phyloP scores from a whole-genome alignment of 140 eudicot species.

The Ambrosia hybrid region DNA sequence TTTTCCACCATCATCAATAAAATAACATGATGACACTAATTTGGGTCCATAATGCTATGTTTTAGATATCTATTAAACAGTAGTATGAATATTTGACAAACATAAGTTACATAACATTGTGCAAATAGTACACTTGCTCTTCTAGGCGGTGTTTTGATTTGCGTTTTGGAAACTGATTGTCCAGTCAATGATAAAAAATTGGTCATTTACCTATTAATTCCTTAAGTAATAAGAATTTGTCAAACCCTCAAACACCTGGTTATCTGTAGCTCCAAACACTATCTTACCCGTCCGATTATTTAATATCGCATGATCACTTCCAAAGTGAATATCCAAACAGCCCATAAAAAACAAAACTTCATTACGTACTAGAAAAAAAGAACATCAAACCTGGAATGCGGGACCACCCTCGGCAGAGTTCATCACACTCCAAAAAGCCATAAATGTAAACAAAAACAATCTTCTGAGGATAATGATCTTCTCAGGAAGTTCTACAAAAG shows the following conservation, averaged over 20 bases:
- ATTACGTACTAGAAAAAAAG: neutral
- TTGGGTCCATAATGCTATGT: neutral
- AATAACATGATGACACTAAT: neutral
- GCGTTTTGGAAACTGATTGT: neutral
- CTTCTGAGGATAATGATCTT: slow-evolving; percentile 77
- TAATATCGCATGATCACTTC: neutral
- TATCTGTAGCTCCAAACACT: neutral
- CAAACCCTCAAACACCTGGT: neutral
- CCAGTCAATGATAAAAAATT: too few relatives aligned
- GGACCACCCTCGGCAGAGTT: slow-evolving; percentile 95
- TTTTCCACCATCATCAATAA: slow-evolving; percentile 11
- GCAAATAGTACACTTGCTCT: neutral
- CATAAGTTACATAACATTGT: neutral
- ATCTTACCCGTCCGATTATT: neutral
- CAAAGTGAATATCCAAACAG: neutral
- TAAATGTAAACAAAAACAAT: slow-evolving; percentile 71
- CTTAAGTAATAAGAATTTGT: neutral
- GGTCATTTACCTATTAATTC: neutral
- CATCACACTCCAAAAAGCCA: slow-evolving; percentile 92
- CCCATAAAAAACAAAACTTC: neutral
- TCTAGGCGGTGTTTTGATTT: neutral
- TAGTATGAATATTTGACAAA: neutral
- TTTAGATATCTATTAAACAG: neutral
- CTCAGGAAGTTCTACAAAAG: slow-evolving; percentile 78
- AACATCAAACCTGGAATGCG: slow-evolving; percentile 86